Evolutionary conservation across 345 rosid species (phyloP).

Genomic region (Excoecaria agallocha): DNA sequence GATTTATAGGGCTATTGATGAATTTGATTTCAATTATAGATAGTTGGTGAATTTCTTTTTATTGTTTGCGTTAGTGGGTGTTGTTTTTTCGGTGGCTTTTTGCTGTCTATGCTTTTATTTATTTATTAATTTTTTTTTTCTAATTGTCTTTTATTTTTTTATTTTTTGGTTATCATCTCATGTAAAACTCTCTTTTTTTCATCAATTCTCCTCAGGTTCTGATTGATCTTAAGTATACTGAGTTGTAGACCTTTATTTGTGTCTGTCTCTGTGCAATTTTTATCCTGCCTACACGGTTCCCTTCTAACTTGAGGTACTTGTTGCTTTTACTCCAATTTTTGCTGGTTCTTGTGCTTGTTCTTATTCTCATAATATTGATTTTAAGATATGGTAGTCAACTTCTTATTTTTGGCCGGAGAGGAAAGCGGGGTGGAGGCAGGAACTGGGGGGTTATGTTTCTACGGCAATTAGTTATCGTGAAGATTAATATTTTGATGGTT

Average conservation of each 20-base stretch:
- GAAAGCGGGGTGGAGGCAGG: not conserved
- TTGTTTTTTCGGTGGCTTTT: not conserved
- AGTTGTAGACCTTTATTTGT: constrained; percentile 15
- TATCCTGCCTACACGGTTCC: constrained; percentile 8
- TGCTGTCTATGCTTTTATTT: not conserved
- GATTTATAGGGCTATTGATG: not conserved
- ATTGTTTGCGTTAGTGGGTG: constrained; percentile 3
- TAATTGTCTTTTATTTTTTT: not conserved
- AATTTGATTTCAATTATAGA: not conserved
- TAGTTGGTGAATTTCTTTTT: not conserved
- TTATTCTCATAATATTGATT: not conserved
- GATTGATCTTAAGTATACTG: not conserved
- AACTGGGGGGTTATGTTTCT: not conserved
- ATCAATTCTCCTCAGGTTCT: not conserved
- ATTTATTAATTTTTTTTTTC: too few relatives aligned
- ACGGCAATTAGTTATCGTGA: not conserved
- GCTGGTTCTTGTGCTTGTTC: not conserved
- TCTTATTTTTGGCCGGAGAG: too few relatives aligned
- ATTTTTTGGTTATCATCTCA: not conserved
- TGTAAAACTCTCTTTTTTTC: not conserved
- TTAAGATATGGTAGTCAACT: not conserved
- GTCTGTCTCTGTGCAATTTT: not conserved
- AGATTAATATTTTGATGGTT: constrained; percentile 2
- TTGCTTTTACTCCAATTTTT: not conserved
- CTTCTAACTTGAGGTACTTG: constrained; percentile 15